phyloP scores from a whole-genome alignment of 495 filamentous ascomycete genomes.

The Penicillium fimorum region DNA sequence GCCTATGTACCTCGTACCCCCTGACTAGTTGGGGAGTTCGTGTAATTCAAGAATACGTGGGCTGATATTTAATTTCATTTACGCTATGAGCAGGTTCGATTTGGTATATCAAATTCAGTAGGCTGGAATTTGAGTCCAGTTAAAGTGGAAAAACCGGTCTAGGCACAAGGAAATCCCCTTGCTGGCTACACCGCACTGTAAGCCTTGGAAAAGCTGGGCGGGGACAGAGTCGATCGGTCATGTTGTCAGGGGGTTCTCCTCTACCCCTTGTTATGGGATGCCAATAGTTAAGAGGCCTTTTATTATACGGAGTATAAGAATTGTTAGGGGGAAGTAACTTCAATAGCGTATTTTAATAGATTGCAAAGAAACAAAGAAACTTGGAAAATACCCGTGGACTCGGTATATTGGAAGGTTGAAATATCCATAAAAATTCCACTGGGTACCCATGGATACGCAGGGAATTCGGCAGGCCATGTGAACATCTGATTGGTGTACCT shows the following conservation, averaged over 20 bases:
- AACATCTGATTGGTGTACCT: constrained; percentile 31
- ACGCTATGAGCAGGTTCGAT: neutral
- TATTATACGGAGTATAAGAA: no score
- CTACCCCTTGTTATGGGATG: no score
- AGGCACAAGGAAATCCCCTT: constrained; percentile 4
- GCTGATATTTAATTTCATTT: constrained; percentile 7
- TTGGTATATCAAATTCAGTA: neutral
- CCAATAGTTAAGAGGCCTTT: no score
- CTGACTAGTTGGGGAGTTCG: neutral
- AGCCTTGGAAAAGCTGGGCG: constrained; percentile 8
- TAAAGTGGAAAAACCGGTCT: neutral
- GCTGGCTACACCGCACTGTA: constrained; percentile 3
- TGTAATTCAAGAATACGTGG: neutral
- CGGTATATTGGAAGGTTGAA: no score
- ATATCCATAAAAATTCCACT: neutral
- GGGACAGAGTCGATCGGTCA: neutral
- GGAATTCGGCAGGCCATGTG: constrained; percentile 14
- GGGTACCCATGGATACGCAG: constrained; percentile 28
- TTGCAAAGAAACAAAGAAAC: neutral
- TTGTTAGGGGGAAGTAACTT: neutral
- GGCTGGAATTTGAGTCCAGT: neutral
- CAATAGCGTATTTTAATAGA: neutral
- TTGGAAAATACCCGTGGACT: no score
- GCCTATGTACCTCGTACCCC: neutral
- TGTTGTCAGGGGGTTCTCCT: neutral